phyloP scores from a whole-genome alignment of 495 filamentous ascomycete species.

The Aspergillus haitiensis region DNA sequence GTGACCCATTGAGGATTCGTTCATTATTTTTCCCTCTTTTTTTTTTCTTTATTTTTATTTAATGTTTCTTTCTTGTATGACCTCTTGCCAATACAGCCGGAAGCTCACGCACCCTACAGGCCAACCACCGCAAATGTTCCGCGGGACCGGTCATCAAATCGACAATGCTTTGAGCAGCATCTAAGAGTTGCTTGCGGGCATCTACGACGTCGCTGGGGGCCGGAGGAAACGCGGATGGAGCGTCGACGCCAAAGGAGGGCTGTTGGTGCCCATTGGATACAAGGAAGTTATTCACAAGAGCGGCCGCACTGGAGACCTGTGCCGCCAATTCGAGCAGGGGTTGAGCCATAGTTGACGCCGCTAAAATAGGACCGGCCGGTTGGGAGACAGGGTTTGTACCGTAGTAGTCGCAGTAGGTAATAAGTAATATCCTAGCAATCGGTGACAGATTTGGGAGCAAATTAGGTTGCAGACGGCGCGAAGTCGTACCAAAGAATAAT shows the following conservation, averaged over 20 bases:
- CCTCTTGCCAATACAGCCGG: too few species aligned
- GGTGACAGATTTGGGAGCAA: too few species aligned
- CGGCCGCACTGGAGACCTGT: neutral
- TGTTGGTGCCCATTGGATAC: conserved; percentile 6
- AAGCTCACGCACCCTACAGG: neutral
- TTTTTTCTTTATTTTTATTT: too few species aligned
- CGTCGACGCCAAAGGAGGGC: conserved; percentile 4
- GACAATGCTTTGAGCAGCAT: conserved; percentile 2
- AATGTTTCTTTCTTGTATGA: too few species aligned
- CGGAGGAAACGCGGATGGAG: neutral
- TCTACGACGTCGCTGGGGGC: neutral
- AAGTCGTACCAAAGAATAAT: too few species aligned
- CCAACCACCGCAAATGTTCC: conserved; percentile 5
- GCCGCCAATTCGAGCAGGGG: neutral
- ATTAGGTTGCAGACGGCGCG: too few species aligned
- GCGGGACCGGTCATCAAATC: conserved; percentile 5
- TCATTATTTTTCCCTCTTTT: too few species aligned
- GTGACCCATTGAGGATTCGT: too few species aligned
- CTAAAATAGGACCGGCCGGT: too few species aligned
- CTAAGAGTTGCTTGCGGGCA: neutral
- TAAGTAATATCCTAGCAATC: too few species aligned
- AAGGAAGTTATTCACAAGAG: neutral
- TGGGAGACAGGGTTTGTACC: too few species aligned
- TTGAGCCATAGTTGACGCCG: neutral
- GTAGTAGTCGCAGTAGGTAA: too few species aligned